Evolutionary conservation across 129 eudicot genomes (phyloP).

Genomic region (Helianthus tuberosus): DNA sequence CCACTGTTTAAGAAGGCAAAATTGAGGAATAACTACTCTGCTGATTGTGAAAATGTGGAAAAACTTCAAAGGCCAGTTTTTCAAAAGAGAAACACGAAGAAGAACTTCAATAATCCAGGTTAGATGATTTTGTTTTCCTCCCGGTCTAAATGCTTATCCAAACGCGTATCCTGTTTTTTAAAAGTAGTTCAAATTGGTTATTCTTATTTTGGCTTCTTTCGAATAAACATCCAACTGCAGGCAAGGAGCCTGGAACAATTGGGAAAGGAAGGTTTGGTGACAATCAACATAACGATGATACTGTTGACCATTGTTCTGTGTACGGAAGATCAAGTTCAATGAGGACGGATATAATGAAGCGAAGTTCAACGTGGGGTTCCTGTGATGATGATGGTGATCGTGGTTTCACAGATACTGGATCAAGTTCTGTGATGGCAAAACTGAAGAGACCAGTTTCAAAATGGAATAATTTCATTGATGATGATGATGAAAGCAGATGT

Average conservation of each 20-base stretch:
- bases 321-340: constrained; percentile 16
- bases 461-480: constrained; percentile 47
- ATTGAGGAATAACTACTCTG: constrained; percentile 33
- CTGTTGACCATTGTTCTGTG: constrained; percentile 6
- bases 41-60: constrained; percentile 24
- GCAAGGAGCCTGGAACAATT: constrained; percentile 31
- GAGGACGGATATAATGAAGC: constrained; percentile 16
- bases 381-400: constrained; percentile 17
- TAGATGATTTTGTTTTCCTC: constrained; percentile 8
- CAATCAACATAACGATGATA: constrained; percentile 20
- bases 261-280: constrained; percentile 34
- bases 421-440: constrained; percentile 26
- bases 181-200: too few relatives aligned
- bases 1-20: constrained; percentile 61
- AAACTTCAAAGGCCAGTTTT: constrained; percentile 36
- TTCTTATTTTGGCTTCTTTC: background rate
- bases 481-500: constrained; percentile 28
- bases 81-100: constrained; percentile 40
- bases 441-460: constrained; percentile 41
- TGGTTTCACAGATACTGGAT: constrained; percentile 18
- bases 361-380: constrained; percentile 30
- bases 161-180: background rate
- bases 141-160: background rate
- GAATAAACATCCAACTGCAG: constrained; percentile 20
- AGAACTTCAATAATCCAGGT: constrained; percentile 32